A percentile compares a stretch with the other conserved stretches of the same genome.
phyloP scores from a whole-genome alignment of 2,329 filamentous ascomycete species.

The Phyllosticta citrichinensis region DNA sequence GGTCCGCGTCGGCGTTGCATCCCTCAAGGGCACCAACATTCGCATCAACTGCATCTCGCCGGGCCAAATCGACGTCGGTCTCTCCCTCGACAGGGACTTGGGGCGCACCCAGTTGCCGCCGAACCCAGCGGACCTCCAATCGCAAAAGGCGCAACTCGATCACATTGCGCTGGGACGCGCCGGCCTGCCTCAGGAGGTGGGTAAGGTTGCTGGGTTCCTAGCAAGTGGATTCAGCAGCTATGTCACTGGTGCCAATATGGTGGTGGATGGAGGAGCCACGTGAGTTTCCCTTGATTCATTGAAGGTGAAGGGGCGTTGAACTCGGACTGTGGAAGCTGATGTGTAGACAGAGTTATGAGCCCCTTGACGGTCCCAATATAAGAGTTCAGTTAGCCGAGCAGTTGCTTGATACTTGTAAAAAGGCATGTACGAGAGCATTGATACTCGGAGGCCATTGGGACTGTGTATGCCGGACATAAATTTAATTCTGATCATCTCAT shows the following conservation, averaged over 20 bases:
- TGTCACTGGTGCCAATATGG: conserved; percentile 51
- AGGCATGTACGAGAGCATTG: not conserved
- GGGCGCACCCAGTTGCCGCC: conserved; percentile 47
- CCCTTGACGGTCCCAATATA: conserved; percentile 28
- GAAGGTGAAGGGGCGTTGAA: not conserved
- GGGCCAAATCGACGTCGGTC: conserved; percentile 38
- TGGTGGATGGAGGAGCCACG: conserved; percentile 50
- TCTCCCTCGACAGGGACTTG: conserved; percentile 42
- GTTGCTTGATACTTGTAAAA: not conserved
- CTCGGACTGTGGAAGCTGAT: not conserved
- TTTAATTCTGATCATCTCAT: not conserved
- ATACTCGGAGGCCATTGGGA: not conserved
- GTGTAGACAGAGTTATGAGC: conserved; percentile 25
- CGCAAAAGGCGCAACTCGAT: conserved; percentile 34
- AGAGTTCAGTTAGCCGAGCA: not conserved
- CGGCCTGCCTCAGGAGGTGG: conserved; percentile 49
- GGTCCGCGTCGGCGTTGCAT: conserved; percentile 47
- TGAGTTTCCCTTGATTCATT: conserved; percentile 1
- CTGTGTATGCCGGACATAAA: not conserved
- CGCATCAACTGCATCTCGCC: conserved; percentile 46
- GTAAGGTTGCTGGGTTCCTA: conserved; percentile 50
- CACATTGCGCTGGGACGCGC: conserved; percentile 49
- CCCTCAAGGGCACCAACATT: conserved; percentile 37
- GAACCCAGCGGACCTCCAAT: conserved; percentile 37
- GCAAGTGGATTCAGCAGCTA: conserved; percentile 54